phyloP scores from a whole-genome alignment of 2,329 filamentous ascomycete species.

The Canariomyces notabilis region DNA sequence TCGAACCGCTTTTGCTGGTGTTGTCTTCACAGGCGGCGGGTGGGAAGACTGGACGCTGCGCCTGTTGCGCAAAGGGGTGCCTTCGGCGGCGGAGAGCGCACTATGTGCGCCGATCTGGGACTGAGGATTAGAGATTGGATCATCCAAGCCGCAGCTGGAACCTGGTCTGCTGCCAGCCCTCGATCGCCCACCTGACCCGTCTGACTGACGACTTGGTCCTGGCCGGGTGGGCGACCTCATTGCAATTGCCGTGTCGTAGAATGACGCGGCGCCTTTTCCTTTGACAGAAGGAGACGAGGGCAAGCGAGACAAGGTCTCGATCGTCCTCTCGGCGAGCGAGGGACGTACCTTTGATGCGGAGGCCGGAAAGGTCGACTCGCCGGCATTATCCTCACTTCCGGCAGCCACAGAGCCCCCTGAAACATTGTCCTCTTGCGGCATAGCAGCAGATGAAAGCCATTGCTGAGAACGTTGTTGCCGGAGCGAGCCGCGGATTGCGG shows the following conservation, averaged over 20 bases:
- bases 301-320: conserved; percentile 74
- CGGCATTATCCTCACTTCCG: conserved; percentile 2
- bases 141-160: conserved; percentile 48
- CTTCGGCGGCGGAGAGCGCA: conserved; percentile 39
- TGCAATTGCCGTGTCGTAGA: conserved; percentile 64
- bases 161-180: conserved; percentile 50
- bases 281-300: conserved; percentile 70
- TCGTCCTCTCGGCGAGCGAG: conserved; percentile 76
- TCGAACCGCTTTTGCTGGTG: conserved; percentile 23
- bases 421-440: conserved; percentile 9
- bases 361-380: conserved; percentile 1
- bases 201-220: conserved; percentile 58
- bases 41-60: conserved; percentile 34
- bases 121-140: conserved; percentile 38
- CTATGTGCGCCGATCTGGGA: conserved; percentile 40
- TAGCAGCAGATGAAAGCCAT: conserved; percentile 21
- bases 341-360: conserved; percentile 34
- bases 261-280: conserved; percentile 59
- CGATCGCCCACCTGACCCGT: conserved; percentile 49
- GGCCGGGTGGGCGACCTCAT: conserved; percentile 47
- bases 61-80: conserved; percentile 38
- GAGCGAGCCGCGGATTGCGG: conserved; percentile 8
- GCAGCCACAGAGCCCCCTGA: conserved; percentile 3
- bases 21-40: conserved; percentile 30
- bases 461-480: conserved; percentile 21